A percentile compares a stretch with the other conserved stretches of the same genome.
These are phyloP conservation scores for Magnolia sinica DNA, from an alignment of 164 flowering plant species.

Conservation along the genomic window DNA sequence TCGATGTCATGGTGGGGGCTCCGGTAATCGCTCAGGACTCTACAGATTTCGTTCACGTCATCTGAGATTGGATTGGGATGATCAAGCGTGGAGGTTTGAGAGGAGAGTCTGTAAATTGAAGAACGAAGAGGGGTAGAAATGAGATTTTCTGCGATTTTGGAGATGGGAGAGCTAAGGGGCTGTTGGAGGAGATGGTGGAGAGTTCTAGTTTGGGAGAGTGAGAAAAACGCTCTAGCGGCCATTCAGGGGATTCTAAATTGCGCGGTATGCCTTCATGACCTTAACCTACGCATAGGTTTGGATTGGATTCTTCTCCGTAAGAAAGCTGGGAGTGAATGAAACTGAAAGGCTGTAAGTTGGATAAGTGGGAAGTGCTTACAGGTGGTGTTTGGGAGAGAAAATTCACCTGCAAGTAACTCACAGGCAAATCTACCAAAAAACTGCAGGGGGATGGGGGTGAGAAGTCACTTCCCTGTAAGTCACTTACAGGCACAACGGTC, in stretches of 20 bases:
- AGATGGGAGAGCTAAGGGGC: background rate
- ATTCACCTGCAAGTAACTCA: too few species aligned
- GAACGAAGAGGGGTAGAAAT: background rate
- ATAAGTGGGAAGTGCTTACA: too few species aligned
- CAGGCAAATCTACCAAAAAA: too few species aligned
- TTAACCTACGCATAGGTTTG: too few species aligned
- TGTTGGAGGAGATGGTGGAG: background rate
- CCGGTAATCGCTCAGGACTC: constrained; percentile 74
- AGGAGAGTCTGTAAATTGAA: background rate
- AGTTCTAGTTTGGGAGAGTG: background rate
- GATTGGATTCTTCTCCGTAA: too few species aligned
- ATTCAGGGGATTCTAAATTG: background rate
- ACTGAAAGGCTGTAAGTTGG: too few species aligned
- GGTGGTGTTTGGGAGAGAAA: too few species aligned
- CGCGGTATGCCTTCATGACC: too few species aligned
- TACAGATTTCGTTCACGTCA: constrained; percentile 56
- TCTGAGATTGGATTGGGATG: constrained; percentile 8
- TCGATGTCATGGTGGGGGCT: constrained; percentile 75
- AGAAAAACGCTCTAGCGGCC: background rate
- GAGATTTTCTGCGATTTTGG: background rate
- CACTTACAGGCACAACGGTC: too few species aligned
- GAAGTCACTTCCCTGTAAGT: too few species aligned
- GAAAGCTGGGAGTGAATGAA: too few species aligned
- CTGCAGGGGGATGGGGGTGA: too few species aligned
- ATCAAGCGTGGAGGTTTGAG: background rate